Evolutionary conservation across 495 filamentous ascomycete species (phyloP), one percentile per base, ranked within the genome.

Genomic region (Penicillium cinerascens): DNA sequence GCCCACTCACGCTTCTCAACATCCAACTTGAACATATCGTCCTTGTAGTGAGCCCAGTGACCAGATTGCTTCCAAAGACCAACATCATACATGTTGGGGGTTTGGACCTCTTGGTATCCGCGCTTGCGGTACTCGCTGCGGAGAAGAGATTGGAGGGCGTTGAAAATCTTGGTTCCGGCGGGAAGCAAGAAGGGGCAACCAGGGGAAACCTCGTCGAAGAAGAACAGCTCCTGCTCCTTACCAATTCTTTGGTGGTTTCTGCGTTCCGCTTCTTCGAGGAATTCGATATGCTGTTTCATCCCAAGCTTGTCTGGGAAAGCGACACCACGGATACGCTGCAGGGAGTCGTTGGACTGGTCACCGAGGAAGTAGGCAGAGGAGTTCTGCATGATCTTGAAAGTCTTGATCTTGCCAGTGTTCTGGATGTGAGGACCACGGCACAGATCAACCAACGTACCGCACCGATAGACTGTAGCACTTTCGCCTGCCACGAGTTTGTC

Each of bases 251-350:
- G 76, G 56, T 98, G 93, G 63, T 97, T n/a, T n/a, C n/a, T 92
- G 52, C 95, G 84, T 78, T 96, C 95, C 40, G 92, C 93, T 65
- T 97, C 95, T 65, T 96, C 93, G 7, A 98, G 71, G 67, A 95
- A 92, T 54, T 92, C 90, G 72, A 92, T 82, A 72, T 96, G 87
- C 56, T 92, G 91, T 13, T 83, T 80, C 80, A 97, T 87, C 59
- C 78, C 78, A 77, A 96, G 95, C 80, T 97, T 97, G 65, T 97
- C 92, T 0, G 95, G 95, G 72, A 97, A 98, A 21, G 91, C 95
- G 43, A 98, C 85, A 60, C 92, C 95, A 63, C 96, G 93, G 47
- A 98, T 92, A 52, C 93, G 87, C 68, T 97, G 95, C 25, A 98
- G 76, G 7, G 91, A 93, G 63, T 97, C 93, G 64, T 97, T 95